These are phyloP conservation scores for Gracilaria domingensis DNA, from an alignment of 23 red algal species.

Conservation along the genomic window DNA sequence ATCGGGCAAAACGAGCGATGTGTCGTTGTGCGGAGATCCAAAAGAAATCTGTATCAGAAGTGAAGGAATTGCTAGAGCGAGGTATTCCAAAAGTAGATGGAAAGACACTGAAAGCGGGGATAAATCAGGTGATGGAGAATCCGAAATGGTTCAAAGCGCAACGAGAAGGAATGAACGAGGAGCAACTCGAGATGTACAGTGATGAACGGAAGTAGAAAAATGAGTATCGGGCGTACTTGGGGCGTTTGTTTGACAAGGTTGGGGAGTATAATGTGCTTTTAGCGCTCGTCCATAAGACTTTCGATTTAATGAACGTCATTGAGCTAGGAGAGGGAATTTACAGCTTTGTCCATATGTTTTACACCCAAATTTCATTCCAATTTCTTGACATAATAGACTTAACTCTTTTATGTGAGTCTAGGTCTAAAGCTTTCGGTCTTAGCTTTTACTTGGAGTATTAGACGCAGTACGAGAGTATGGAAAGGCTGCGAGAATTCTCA, in stretches of 20 bases:
- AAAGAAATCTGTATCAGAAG: constrained; percentile 13
- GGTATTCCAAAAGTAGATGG: constrained; percentile 7
- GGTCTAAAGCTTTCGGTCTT: neutral
- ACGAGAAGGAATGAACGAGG: constrained; percentile 15
- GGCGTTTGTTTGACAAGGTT: neutral
- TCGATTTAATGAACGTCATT: neutral
- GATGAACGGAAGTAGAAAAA: neutral
- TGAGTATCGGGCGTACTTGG: neutral
- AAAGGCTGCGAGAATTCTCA: constrained; percentile 1
- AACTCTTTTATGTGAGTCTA: neutral
- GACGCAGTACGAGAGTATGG: constrained; percentile 16
- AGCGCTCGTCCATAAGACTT: neutral
- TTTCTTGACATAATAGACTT: neutral
- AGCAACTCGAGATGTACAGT: neutral
- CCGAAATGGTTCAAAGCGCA: neutral
- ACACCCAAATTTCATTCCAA: constrained; percentile 4
- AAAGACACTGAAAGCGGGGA: neutral
- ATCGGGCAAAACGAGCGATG: neutral
- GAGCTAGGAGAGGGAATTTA: neutral
- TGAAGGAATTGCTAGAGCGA: neutral
- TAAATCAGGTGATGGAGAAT: neutral
- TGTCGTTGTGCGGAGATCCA: neutral
- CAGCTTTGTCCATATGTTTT: neutral
- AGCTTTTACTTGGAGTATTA: neutral
- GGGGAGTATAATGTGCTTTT: neutral